phyloP scores from a whole-genome alignment of 2,329 filamentous ascomycete species.

The Pseudocercospora fuligena region DNA sequence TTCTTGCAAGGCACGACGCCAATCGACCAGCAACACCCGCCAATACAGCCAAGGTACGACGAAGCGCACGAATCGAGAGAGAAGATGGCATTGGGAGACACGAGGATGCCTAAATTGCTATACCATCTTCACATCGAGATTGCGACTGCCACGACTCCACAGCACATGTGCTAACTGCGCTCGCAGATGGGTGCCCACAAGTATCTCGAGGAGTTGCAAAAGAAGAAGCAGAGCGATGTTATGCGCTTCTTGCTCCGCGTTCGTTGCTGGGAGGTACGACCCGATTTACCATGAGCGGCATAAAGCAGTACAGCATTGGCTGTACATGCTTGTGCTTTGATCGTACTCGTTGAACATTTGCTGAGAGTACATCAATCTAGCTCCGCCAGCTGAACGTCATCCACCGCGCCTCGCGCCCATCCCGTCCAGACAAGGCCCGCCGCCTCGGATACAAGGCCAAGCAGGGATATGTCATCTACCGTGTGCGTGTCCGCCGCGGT shows the following conservation, averaged over 20 bases:
- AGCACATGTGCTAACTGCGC: conserved; percentile 26
- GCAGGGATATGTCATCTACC: conserved; percentile 99
- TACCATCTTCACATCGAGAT: conserved; percentile 2
- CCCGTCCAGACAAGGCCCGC: conserved; percentile 99
- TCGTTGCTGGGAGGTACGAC: conserved; percentile 96
- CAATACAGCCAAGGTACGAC: conserved; percentile 37
- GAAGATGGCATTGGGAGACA: conserved; percentile 14
- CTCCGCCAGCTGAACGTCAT: conserved; percentile 99
- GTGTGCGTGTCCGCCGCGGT: conserved; percentile 96
- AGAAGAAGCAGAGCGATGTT: conserved; percentile 99
- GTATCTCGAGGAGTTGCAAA: conserved; percentile 99
- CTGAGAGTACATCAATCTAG: conserved; percentile 99
- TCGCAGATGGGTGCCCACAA: conserved; percentile 97
- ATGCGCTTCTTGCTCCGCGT: conserved; percentile 99
- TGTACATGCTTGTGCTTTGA: conserved; percentile 47
- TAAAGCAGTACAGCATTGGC: conserved; percentile 28
- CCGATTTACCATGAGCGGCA: conserved; percentile 40
- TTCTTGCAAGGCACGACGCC: conserved; percentile 24
- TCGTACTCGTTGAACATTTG: conserved; percentile 98
- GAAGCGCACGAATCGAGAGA: conserved; percentile 9
- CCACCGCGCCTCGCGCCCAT: conserved; percentile 97
- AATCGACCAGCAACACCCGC: conserved; percentile 25
- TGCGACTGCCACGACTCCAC: conserved; percentile 8
- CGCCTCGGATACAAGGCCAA: conserved; percentile 99
- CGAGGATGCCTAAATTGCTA: conserved; percentile 8